Conservation (phyloP, 371 early-diverging fungal genomes). For the Gilbertella persicaria region DNA sequence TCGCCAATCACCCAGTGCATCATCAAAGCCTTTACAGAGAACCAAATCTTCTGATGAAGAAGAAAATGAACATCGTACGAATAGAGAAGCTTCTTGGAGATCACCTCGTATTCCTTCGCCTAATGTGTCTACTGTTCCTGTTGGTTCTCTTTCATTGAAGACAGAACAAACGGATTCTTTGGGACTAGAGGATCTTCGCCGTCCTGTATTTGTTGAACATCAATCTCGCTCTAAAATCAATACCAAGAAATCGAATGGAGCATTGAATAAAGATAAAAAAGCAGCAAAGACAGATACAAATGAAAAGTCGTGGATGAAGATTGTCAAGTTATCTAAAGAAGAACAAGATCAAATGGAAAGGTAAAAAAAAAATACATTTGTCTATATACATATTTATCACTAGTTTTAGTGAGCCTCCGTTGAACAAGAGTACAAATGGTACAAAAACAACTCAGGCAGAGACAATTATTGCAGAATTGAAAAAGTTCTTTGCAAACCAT, state of each 20-base stretch:
- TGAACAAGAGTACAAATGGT: conserved; percentile 8
- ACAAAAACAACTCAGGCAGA: conserved; percentile 43
- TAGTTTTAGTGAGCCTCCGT: conserved; percentile 3
- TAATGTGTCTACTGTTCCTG: background rate
- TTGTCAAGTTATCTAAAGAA: conserved; percentile 64
- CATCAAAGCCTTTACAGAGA: no score
- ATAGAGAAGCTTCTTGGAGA: conserved; percentile 6
- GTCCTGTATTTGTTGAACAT: conserved; percentile 18
- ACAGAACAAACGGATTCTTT: background rate
- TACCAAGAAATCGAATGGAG: background rate
- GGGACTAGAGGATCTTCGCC: conserved; percentile 10
- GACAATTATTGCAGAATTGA: conserved; percentile 48
- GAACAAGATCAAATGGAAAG: conserved; percentile 61
- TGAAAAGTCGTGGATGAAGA: conserved; percentile 69
- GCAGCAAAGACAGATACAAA: conserved; percentile 1
- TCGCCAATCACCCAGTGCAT: no score
- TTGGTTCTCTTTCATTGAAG: background rate
- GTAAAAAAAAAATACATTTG: conserved; percentile 16
- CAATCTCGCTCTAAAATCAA: conserved; percentile 2
- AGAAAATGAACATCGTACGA: no score
- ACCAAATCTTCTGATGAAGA: no score
- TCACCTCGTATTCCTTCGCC: background rate
- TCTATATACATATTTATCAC: background rate
- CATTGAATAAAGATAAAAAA: conserved; percentile 3
- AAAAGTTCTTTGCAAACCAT: conserved; percentile 42